These are phyloP conservation scores for Chalciporus sphaerocephalus DNA, from an alignment of 768 basidiomycete genomes.

Conservation along the genomic window DNA sequence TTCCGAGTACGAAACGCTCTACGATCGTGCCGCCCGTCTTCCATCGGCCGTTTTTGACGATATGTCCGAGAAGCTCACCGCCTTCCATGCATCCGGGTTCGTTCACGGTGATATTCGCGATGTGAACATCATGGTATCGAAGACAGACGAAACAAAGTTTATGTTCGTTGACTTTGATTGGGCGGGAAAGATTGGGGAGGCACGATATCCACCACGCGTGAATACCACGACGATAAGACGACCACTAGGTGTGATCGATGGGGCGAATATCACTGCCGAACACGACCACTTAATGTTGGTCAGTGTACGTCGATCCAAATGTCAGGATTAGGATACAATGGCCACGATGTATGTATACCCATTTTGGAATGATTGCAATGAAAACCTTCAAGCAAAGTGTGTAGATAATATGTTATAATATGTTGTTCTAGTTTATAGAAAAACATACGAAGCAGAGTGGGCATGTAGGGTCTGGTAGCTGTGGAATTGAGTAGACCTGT, in stretches of 20 bases:
- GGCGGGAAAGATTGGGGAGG: conserved; percentile 18
- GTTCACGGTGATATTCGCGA: conserved; percentile 26
- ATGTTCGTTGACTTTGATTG: conserved; percentile 32
- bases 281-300: too few relatives aligned
- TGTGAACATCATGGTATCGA: conserved; percentile 20
- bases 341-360: too few relatives aligned
- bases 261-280: background rate
- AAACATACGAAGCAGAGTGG: too few relatives aligned
- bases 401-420: too few relatives aligned
- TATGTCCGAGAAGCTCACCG: background rate
- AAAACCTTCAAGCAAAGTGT: too few relatives aligned
- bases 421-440: too few relatives aligned
- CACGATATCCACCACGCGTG: conserved; percentile 19
- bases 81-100: conserved; percentile 12
- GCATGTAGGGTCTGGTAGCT: too few relatives aligned
- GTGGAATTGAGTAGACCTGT: too few relatives aligned
- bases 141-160: background rate
- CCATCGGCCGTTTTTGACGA: background rate
- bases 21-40: too few relatives aligned
- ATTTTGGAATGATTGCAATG: too few relatives aligned
- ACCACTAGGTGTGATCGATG: background rate
- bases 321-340: too few relatives aligned
- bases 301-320: too few relatives aligned
- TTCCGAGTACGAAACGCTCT: background rate
- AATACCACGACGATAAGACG: conserved; percentile 1